phyloP scores from a whole-genome alignment of 2,329 filamentous ascomycete genomes.

The Mollisia scopiformis region DNA sequence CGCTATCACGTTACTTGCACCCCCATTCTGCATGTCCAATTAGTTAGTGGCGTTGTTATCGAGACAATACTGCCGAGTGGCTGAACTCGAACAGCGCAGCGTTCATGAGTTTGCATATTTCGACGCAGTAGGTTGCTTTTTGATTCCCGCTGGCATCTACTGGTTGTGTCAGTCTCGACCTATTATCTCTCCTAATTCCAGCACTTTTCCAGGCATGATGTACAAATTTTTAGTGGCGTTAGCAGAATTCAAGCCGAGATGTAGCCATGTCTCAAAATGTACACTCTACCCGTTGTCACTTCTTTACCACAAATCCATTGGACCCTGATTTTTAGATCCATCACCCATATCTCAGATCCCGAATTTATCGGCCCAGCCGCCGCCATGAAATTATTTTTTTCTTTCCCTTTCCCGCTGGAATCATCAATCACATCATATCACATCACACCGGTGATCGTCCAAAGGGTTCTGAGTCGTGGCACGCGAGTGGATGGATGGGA shows the following conservation, averaged over 20 bases:
- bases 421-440: constrained; percentile 1
- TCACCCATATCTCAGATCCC: neutral
- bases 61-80: neutral
- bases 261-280: neutral
- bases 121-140: neutral
- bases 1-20: neutral
- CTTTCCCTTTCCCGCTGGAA: neutral
- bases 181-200: neutral
- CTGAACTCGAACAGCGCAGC: neutral
- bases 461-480: constrained; percentile 1
- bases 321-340: neutral
- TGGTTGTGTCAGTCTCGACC: neutral
- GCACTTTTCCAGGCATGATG: neutral
- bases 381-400: neutral
- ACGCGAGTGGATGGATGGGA: constrained; percentile 1
- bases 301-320: neutral
- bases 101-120: neutral
- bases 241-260: neutral
- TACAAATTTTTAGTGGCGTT: neutral
- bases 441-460: neutral
- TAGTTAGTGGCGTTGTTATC: neutral
- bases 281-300: neutral
- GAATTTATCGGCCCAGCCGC: neutral
- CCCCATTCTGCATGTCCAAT: neutral
- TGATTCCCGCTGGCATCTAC: neutral